Percentiles rank a stretch among this genome's conserved stretches.
Evolutionary conservation across 2,329 filamentous ascomycete genomes (phyloP).

Genomic region (Ciborinia camelliae): DNA sequence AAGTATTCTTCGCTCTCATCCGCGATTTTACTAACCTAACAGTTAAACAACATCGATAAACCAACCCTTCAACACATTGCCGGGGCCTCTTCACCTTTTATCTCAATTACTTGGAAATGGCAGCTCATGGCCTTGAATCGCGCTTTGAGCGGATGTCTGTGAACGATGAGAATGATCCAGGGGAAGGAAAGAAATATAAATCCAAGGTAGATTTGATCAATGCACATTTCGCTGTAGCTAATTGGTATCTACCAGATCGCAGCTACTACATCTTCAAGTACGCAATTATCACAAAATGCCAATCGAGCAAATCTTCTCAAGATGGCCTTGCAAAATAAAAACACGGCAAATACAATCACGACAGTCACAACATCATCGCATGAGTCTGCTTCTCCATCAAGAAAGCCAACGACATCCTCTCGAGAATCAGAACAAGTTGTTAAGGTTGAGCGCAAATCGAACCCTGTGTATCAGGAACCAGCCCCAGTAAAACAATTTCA

Average conservation of each 20-base stretch:
- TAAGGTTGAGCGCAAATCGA: slow-evolving; percentile 49
- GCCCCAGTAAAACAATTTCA: slow-evolving; percentile 61
- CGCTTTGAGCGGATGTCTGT: slow-evolving; percentile 88
- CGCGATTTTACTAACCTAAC: slow-evolving; percentile 24
- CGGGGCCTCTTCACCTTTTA: not conserved
- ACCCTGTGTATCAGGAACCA: slow-evolving; percentile 55
- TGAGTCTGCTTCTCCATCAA: slow-evolving; percentile 48
- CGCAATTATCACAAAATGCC: slow-evolving; percentile 48
- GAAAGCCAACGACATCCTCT: slow-evolving; percentile 47
- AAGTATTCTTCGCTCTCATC: not conserved
- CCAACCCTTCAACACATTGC: not conserved
- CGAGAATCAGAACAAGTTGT: slow-evolving; percentile 49
- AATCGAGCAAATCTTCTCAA: slow-evolving; percentile 82
- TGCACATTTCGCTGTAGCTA: slow-evolving; percentile 23
- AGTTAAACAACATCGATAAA: not conserved
- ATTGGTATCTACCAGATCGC: slow-evolving; percentile 38
- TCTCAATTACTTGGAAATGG: slow-evolving; percentile 47
- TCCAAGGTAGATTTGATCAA: slow-evolving; percentile 61
- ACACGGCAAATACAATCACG: slow-evolving; percentile 61
- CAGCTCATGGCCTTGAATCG: slow-evolving; percentile 75
- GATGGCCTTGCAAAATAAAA: slow-evolving; percentile 76
- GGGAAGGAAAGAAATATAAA: slow-evolving; percentile 59
- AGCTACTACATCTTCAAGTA: slow-evolving; percentile 28
- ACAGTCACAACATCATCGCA: slow-evolving; percentile 67
- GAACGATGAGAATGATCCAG: slow-evolving; percentile 77